Evolutionary conservation across 768 basidiomycete species (phyloP), one percentile per base, ranked within the genome.

Genomic region (Lepiota brunneoincarnata): DNA sequence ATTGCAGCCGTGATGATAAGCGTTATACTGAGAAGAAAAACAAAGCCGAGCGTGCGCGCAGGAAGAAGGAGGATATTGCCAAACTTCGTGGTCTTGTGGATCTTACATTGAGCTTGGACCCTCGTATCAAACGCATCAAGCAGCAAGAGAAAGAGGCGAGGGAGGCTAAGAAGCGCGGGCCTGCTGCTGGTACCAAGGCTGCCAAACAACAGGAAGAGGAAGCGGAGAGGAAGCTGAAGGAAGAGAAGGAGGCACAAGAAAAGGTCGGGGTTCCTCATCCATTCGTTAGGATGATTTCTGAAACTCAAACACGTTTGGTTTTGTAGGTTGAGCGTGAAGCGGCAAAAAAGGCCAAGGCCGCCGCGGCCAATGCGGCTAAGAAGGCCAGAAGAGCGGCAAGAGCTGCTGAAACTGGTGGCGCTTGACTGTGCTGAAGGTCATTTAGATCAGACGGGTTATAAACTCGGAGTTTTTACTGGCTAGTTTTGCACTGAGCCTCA

Each of bases 11-110:
- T 54, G 96, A 98, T 70, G 96, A 99, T 70, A 98, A 98, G 74
- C 89, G 96, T 26, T 97, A 95, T 75, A 94, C 93, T 15, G 96
- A 98, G 75, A 98, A 98, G 80, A 99, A 99, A 81, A 99, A 99
- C 84, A 98, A 97, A 73, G 73, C 91, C 4, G 96, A 99, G 73
- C 93, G 96, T 31, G 91, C 93, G 11, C 82, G 93, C 54, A 79
- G 92, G 68, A 99, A 99, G 79, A 97, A 97, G 79, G 96, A 97
- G 62, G 96, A 99, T 72, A 98, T 83, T 41, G 88, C 93, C 11
- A 89, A 94, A 62, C 71, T 98, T 24, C 86, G 96, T 49, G 76
- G 76, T 23, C 75, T 99, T 21, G 93, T 99, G 46, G 96, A 98
- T 75, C 73, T 87, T 52, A 83, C 91, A 20, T 81, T 97, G 44